phyloP scores from a whole-genome alignment of 352 stramenopile genomes.

The Phytophthora crassamura region DNA sequence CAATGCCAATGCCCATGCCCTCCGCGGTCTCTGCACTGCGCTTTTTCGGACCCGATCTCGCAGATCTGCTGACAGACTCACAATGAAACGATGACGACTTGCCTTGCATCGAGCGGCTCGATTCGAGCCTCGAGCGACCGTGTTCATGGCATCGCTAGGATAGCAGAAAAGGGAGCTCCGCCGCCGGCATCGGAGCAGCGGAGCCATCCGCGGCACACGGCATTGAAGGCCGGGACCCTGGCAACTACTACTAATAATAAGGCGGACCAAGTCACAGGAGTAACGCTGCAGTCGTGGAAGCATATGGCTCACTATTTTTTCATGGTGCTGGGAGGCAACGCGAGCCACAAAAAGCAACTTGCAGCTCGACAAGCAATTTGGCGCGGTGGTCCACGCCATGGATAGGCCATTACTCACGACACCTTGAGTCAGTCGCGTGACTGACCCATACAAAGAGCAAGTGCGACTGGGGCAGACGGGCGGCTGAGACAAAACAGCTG shows the following conservation, averaged over 20 bases:
- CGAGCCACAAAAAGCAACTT: conserved; percentile 17
- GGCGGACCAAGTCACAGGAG: conserved; percentile 3
- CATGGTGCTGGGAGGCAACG: conserved; percentile 15
- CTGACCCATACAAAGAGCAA: conserved; percentile 24
- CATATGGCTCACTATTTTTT: conserved; percentile 32
- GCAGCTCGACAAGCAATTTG: conserved; percentile 20
- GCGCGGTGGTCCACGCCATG: conserved; percentile 11
- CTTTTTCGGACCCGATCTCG: conserved; percentile 15
- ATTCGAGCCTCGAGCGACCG: background rate
- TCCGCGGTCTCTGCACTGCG: conserved; percentile 19
- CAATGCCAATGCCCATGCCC: too few species aligned
- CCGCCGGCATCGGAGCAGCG: conserved; percentile 22
- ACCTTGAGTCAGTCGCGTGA: conserved; percentile 36
- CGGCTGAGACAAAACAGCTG: conserved; percentile 24
- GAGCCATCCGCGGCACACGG: conserved; percentile 1
- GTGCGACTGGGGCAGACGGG: conserved; percentile 5
- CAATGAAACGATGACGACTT: conserved; percentile 34
- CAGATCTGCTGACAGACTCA: conserved; percentile 26
- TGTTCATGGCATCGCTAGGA: conserved; percentile 3
- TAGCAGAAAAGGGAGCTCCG: conserved; percentile 23
- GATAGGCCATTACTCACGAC: conserved; percentile 31
- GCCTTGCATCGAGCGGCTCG: background rate
- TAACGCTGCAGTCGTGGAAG: conserved; percentile 32
- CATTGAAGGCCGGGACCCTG: background rate
- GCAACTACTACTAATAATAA: conserved; percentile 9